Percentiles rank a stretch among this genome's conserved stretches.
phyloP scores from a whole-genome alignment of 345 rosid genomes.

The Brassica napus region DNA sequence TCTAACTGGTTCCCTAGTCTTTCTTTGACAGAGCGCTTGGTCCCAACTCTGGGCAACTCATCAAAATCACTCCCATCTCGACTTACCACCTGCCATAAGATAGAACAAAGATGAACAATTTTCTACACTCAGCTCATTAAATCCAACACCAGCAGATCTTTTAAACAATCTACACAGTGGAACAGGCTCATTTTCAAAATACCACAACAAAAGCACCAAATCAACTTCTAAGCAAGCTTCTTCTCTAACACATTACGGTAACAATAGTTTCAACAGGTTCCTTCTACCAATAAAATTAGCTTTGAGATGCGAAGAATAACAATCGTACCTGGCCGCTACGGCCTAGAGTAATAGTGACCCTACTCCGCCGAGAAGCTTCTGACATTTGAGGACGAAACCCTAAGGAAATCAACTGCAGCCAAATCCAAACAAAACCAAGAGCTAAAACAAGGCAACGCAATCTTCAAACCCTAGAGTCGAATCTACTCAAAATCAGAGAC shows the following conservation, averaged over 20 bases:
- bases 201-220: neutral
- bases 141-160: neutral
- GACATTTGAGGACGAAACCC: constrained; percentile 62
- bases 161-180: neutral
- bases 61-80: constrained; percentile 45
- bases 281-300: neutral
- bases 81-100: constrained; percentile 71
- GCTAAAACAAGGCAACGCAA: neutral
- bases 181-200: neutral
- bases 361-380: constrained; percentile 64
- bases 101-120: neutral
- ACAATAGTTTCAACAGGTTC: neutral
- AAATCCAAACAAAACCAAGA: neutral
- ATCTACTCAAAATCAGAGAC: constrained; percentile 20
- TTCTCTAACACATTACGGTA: neutral
- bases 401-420: constrained; percentile 19
- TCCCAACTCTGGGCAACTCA: constrained; percentile 50
- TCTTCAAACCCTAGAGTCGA: constrained; percentile 34
- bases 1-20: constrained; percentile 67
- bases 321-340: constrained; percentile 72
- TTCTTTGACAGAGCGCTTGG: constrained; percentile 82
- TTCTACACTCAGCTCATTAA: neutral
- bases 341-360: constrained; percentile 87
- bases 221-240: neutral
- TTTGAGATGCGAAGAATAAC: neutral